Conservation (phyloP, 208 protist genomes). For the Trypanosoma brucei region DNA sequence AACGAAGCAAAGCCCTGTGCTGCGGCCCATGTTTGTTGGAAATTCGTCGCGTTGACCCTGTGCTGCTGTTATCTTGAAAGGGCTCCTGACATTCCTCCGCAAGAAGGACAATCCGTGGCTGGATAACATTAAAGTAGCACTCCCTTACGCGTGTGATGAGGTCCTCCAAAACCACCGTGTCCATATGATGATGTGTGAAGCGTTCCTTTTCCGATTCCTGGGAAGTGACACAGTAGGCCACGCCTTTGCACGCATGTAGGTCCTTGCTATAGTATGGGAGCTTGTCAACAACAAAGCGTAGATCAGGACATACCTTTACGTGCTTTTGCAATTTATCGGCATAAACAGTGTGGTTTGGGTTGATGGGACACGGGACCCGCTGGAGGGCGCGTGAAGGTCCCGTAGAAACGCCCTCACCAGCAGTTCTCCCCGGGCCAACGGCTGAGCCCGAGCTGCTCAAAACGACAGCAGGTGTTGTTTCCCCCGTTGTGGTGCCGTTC, state of each 20-base stretch:
- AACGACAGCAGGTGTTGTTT: too few species aligned
- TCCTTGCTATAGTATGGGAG: slow-evolving; percentile 54
- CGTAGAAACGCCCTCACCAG: too few species aligned
- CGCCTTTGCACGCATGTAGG: slow-evolving; percentile 32
- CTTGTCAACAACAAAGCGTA: slow-evolving; percentile 35
- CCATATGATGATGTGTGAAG: slow-evolving; percentile 15
- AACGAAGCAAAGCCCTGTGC: slow-evolving; percentile 48
- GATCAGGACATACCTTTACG: slow-evolving; percentile 65
- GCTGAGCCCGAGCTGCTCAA: too few species aligned
- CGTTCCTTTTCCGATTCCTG: not conserved
- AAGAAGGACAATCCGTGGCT: slow-evolving; percentile 17
- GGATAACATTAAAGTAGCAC: slow-evolving; percentile 20
- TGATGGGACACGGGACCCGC: slow-evolving; percentile 74
- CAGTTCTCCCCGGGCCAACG: too few species aligned
- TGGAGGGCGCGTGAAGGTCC: not conserved
- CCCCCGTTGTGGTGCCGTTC: too few species aligned
- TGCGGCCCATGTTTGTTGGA: slow-evolving; percentile 69
- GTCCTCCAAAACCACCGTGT: slow-evolving; percentile 1
- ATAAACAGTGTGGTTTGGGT: slow-evolving; percentile 73
- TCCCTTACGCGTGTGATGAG: slow-evolving; percentile 24
- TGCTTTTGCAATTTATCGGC: slow-evolving; percentile 49
- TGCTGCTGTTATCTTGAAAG: not conserved
- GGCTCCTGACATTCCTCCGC: slow-evolving; percentile 1
- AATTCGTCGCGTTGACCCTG: not conserved
- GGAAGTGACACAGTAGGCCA: not conserved